These are phyloP conservation scores for Floccularia luteovirens DNA, from an alignment of 768 basidiomycete genomes.

Conservation along the genomic window DNA sequence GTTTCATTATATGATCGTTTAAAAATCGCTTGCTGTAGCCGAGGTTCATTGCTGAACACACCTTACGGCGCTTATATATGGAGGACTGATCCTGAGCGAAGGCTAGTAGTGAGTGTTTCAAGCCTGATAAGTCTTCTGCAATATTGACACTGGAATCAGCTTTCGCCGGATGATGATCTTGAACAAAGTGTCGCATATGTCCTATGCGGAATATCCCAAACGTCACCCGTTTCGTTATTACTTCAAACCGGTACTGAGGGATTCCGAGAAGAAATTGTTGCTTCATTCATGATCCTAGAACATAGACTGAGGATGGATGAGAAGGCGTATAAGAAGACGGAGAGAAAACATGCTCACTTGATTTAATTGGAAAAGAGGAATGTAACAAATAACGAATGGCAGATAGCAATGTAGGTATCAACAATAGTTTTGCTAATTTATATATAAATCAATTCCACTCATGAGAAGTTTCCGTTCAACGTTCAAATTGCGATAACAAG, in stretches of 20 bases:
- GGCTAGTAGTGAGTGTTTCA: constrained; percentile 9
- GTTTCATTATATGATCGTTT: background rate
- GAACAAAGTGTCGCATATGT: constrained; percentile 10
- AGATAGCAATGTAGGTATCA: too few species aligned
- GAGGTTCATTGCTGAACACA: constrained; percentile 2
- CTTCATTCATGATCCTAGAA: constrained; percentile 14
- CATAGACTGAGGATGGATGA: constrained; percentile 1
- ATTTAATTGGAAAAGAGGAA: too few species aligned
- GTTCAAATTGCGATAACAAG: too few species aligned
- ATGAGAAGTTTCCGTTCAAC: too few species aligned
- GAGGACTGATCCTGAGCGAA: background rate
- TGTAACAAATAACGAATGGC: too few species aligned
- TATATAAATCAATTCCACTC: too few species aligned
- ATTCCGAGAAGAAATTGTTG: constrained; percentile 12
- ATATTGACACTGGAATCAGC: constrained; percentile 3
- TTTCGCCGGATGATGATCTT: constrained; percentile 8
- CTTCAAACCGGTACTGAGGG: constrained; percentile 7
- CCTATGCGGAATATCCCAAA: too few species aligned
- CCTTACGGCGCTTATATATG: background rate
- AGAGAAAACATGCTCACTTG: too few species aligned
- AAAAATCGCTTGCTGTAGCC: background rate
- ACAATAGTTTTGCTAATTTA: too few species aligned
- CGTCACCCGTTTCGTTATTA: constrained; percentile 6
- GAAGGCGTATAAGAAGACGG: background rate
- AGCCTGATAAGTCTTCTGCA: background rate